Percentiles rank a stretch among this genome's conserved stretches.
Evolutionary conservation across 306 rosid species (phyloP).

Genomic region (Echinosophora koreensis): DNA sequence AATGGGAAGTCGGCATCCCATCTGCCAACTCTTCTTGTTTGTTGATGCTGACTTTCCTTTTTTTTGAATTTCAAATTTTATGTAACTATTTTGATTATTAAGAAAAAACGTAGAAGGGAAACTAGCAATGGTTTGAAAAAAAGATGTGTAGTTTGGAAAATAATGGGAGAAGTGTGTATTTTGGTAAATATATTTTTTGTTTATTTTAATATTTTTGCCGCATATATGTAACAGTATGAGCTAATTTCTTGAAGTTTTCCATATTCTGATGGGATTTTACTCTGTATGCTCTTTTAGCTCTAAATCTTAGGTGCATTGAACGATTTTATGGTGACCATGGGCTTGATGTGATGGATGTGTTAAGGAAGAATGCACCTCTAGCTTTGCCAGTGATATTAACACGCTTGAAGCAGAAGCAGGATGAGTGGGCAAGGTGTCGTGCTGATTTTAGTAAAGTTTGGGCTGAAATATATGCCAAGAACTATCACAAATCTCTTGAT

Average conservation of each 20-base stretch:
- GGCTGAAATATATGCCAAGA: slow-evolving; percentile 94
- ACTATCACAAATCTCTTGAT: slow-evolving; percentile 97
- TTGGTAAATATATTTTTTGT: too few relatives aligned
- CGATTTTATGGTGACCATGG: slow-evolving; percentile 98
- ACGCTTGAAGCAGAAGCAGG: slow-evolving; percentile 98
- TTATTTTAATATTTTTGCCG: too few relatives aligned
- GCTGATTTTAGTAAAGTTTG: slow-evolving; percentile 89
- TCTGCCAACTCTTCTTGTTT: too few relatives aligned
- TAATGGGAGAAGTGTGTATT: too few relatives aligned
- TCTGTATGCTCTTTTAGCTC: slow-evolving; percentile 59
- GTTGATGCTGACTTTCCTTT: too few relatives aligned
- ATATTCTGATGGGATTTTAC: slow-evolving; percentile 43
- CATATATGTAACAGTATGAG: slow-evolving; percentile 3
- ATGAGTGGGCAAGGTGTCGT: slow-evolving; percentile 95
- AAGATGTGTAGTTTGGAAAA: too few relatives aligned
- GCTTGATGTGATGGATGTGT: slow-evolving; percentile 97
- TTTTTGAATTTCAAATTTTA: too few relatives aligned
- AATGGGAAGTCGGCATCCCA: too few relatives aligned
- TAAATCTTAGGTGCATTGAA: slow-evolving; percentile 91
- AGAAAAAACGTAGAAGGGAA: too few relatives aligned
- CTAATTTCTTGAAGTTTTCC: slow-evolving; percentile 38
- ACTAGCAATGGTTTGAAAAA: too few relatives aligned
- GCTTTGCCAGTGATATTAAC: slow-evolving; percentile 89
- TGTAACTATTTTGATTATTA: too few relatives aligned
- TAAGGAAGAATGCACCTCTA: slow-evolving; percentile 81